Evolutionary conservation across 768 basidiomycete species (phyloP), one percentile per base, ranked within the genome.

Genomic region (Rhizopogon rudus): DNA sequence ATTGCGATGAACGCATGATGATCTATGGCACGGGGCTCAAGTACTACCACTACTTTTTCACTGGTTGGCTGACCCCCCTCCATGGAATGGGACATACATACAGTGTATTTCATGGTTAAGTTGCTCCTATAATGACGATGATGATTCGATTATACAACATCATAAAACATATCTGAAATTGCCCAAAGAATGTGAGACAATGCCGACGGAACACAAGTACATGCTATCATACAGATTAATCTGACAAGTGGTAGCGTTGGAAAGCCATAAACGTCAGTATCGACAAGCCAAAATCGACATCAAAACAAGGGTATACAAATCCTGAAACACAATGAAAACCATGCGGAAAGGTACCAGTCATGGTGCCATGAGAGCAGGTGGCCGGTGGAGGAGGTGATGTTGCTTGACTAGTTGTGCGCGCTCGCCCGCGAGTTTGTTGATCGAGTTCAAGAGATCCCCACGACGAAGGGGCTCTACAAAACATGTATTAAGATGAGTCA

Each of bases 401-500:
- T 71, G 68, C 51, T 68, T 71, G 37, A 58, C 51, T 39, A 65
- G 56, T 40, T 69, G 67, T n/a, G 68, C 72, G 8, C 83, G 81
- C 66, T 88, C 87, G 55, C 83, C 78, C 13, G 86, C 88, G 45
- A 91, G 81, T 68, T 88, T 88, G 65, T 86, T 86, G 65, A 93
- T 92, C 14, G 89, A 82, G 55, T 91, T 91, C 57, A 91, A 70
- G 6, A 92, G 79, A 64, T 93, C 90, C 6, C 81, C 86, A 43
- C 90, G 82, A 54, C 91, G 81, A 45, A 92, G 67, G 1, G 90
- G 90, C 75, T 93, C 89, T 90, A 59, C 22, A 57, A 13, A 51
- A 49, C 10, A 54, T n/a, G 14, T 35, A 51, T 64, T 52, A 25
- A 57, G 41, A 5, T 44, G 31, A 54, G 28, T 42, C 16, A 6